Conservation (phyloP, 352 stramenopile species). For the Phytophthora uliginosa region DNA sequence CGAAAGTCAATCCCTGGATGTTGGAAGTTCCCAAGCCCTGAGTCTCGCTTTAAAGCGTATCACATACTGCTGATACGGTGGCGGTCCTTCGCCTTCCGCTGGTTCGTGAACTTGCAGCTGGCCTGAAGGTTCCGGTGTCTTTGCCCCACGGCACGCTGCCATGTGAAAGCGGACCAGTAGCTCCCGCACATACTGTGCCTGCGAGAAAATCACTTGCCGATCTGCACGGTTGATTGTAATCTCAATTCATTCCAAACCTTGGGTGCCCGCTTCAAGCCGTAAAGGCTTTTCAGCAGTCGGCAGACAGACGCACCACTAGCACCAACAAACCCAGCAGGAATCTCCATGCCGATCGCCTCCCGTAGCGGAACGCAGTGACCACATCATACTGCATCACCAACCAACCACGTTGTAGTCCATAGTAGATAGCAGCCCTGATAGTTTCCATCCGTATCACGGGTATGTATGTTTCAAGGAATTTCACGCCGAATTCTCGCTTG, state of each 20-base stretch:
- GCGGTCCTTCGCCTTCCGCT: conserved; percentile 1
- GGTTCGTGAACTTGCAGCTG: conserved; percentile 4
- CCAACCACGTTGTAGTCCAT: background rate
- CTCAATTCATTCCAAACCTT: conserved; percentile 27
- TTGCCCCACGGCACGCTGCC: conserved; percentile 18
- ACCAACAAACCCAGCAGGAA: background rate
- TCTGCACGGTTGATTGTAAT: background rate
- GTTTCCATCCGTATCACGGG: conserved; percentile 11
- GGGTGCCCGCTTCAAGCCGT: conserved; percentile 17
- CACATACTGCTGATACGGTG: conserved; percentile 11
- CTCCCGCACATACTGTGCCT: conserved; percentile 9
- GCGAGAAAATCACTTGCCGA: conserved; percentile 18
- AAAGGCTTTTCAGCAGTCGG: conserved; percentile 12
- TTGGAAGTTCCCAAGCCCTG: too few relatives aligned
- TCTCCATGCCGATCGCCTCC: conserved; percentile 15
- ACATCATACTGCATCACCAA: conserved; percentile 21
- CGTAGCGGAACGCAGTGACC: conserved; percentile 23
- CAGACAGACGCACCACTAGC: background rate
- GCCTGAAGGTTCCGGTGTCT: conserved; percentile 9
- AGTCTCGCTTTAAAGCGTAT: too few relatives aligned
- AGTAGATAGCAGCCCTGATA: conserved; percentile 14
- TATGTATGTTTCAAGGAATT: conserved; percentile 25
- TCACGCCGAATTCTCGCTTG: conserved; percentile 23
- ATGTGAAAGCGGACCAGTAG: conserved; percentile 16
- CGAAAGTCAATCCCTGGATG: too few relatives aligned